Base-by-base conservation (phyloP, 2,329 filamentous ascomycete genomes). In the Botrytis aclada region DNA sequence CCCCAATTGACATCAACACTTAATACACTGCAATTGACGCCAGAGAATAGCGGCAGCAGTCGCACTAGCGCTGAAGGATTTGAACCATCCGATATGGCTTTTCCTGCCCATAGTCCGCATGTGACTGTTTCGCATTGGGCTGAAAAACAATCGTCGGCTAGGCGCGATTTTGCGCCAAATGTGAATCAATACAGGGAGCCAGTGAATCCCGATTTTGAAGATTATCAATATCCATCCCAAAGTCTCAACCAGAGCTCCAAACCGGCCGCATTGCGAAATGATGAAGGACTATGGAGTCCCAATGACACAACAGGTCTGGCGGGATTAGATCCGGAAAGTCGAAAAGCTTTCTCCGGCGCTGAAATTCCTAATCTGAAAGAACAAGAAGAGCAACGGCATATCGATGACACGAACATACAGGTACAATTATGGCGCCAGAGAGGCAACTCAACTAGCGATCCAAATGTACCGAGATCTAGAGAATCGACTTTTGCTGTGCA, bases 351-450 rank as follows among this genome's bases (percentile, higher is more conserved):
- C 32, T 63, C 70, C 25, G 70, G 77, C 65, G 69, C 69, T 10
- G 76, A 78, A 65, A 72, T 81, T 4, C 77, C 75, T 12, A 80
- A 72, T 60, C 72, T 82, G 20, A 81, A 80, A 63, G 79, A 83
- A 43, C 77, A 80, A 74, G 78, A 80, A 67, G 74, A 79, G 41
- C 73, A 75, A 56, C 75, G 77, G 20, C 75, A 76, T n/a, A 74
- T 80, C 16, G 73, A 79, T 16, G 71, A 73, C 34, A 82, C 80
- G 70, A 81, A 81, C 45, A 74, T 70, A 29, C 79, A 81, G 69
- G 78, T 83, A 18, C 72, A 80, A 39, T 78, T 81, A 62, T 82
- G 81, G 81, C 76, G 78, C 61, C 78, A 76, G 25, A 76, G 77
- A 72, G 74, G 77, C 65, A 69, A 75, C 32, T 70, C 72, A n/a